phyloP scores from a whole-genome alignment of 2,329 filamentous ascomycete genomes.

The Penicillium sp. region DNA sequence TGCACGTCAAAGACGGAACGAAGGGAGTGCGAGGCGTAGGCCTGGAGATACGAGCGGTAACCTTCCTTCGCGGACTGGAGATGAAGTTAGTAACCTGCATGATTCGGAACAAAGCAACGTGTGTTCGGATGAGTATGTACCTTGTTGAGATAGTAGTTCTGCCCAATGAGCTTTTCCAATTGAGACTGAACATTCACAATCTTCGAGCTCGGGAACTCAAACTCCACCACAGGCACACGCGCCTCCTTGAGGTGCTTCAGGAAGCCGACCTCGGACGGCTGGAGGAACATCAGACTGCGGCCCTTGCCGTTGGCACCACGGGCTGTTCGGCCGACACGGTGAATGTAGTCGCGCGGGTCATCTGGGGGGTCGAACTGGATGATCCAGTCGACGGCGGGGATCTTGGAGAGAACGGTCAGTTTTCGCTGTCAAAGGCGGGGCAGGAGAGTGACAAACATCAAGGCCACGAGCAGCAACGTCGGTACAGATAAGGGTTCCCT shows the following conservation, averaged over 20 bases:
- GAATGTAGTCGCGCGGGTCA: slow-evolving; percentile 88
- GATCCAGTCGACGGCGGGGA: slow-evolving; percentile 94
- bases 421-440: background rate
- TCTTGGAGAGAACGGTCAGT: slow-evolving; percentile 48
- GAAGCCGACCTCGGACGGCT: slow-evolving; percentile 91
- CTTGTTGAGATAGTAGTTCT: slow-evolving; percentile 98
- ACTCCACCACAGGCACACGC: slow-evolving; percentile 90
- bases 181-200: slow-evolving; percentile 88
- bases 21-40: slow-evolving; percentile 84
- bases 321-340: slow-evolving; percentile 93
- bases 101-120: background rate
- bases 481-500: slow-evolving; percentile 90
- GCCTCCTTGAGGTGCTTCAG: slow-evolving; percentile 87
- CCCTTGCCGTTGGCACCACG: slow-evolving; percentile 82
- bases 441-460: slow-evolving; percentile 60
- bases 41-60: slow-evolving; percentile 89
- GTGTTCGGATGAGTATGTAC: slow-evolving; percentile 37
- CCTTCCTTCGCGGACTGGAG: slow-evolving; percentile 65
- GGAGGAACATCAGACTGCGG: slow-evolving; percentile 87
- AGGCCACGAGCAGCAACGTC: slow-evolving; percentile 94
- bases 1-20: slow-evolving; percentile 83
- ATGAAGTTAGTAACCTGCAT: slow-evolving; percentile 1
- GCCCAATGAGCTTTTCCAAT: slow-evolving; percentile 87
- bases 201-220: slow-evolving; percentile 91
- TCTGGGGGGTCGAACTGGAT: slow-evolving; percentile 95